Base-by-base conservation (phyloP, 768 basidiomycete genomes). In the Serpula lacrymans region DNA sequence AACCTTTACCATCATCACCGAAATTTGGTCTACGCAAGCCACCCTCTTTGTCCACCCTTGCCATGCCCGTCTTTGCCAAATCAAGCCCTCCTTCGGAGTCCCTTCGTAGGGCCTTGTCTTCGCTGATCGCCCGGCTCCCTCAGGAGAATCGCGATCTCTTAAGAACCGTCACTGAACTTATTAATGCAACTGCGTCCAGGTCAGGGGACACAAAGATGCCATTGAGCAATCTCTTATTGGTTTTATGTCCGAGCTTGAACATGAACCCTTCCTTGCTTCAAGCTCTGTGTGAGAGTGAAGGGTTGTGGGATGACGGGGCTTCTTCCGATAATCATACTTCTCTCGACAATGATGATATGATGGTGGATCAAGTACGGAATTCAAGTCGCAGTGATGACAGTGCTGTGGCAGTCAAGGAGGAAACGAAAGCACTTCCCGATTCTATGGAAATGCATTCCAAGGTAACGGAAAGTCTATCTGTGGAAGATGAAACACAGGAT, bases 191-290 rank as follows among this genome's bases (percentile, higher is more conserved):
- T 11, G 80, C 88, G 0, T 70, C 67, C 41, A 72, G 77, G 47
- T 72, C 73, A 52, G 74, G 73, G 48, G 77, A 80, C 52, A 97
- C 91, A 25, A 90, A 89, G 65, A 97, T 97, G 93, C 89, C 91
- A 2, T 62, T 96, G 49, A 84, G 84, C 59, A 96, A 96, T 54
- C 61, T 97, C 50, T 67, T 94, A 34, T 67, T 94, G 24, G 84
- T 95, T 36, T 82, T 97, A 57, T 92, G 88, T 47, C 94, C 93
- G 6, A 90, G 82, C 56, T 61, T 93, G 55, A 80, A 75, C 54
- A 84, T 93, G 78, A 86, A 69, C 42, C 86, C 87, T 12, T 71
- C 81, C 2, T 55, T 91, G 20, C 60, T 92, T 50, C 74, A 83
- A 47, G 74, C 82, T 22, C 60, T 92, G 3, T 87, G 87, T 51